Evolutionary conservation across 2,329 filamentous ascomycete genomes (phyloP), one percentile per base, ranked within the genome.

Genomic region (Nannizzia gypsea): DNA sequence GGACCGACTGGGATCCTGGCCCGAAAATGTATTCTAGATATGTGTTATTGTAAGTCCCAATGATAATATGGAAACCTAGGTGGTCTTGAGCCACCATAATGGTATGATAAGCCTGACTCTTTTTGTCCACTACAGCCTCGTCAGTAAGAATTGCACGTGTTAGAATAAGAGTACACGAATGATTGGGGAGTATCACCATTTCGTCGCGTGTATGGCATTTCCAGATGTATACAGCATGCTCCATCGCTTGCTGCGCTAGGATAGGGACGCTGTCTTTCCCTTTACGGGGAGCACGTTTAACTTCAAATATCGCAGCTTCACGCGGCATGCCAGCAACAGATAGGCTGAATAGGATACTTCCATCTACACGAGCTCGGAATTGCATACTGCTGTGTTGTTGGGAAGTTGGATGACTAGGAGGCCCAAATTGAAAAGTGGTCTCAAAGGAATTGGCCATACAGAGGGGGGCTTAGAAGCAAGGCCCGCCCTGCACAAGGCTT

Each of bases 1-100:
- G 61, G 24, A 61, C 34, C 5, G 56, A 28, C 22, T 52, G 38
- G 46, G 60, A 44, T 26, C 20, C 56, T 44, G 57, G 57, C 28
- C 52, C 26, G 50, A 63, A 63, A 56, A 63, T 63, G 17, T 63
- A 63, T 48, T 63, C 44, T 11, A 63, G 61, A 40, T 63, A 63
- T 50, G 15, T 55, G 4, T 44, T 59, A 17, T 61, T 44, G 31
- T 63, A 63, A 11, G 59, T 63, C 26, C 60, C 61, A 11, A 63
- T 61, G 34, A 57, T 61, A 28, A 62, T 62, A 48, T 60, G 44
- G 38, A 63, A 61, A 13, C 59, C 6, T 22, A 62, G 44, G 36
- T 58, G 48, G 56, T 60, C 61, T 56, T 60, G 59, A 24, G 57
- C 54, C 48, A 63, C 52, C 58, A 63, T 57, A 20, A 63, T 62